A percentile compares a stretch with the other conserved stretches of the same genome.
Conservation (phyloP, 2,329 filamentous ascomycete genomes). For the Hypoxylon sp. region DNA sequence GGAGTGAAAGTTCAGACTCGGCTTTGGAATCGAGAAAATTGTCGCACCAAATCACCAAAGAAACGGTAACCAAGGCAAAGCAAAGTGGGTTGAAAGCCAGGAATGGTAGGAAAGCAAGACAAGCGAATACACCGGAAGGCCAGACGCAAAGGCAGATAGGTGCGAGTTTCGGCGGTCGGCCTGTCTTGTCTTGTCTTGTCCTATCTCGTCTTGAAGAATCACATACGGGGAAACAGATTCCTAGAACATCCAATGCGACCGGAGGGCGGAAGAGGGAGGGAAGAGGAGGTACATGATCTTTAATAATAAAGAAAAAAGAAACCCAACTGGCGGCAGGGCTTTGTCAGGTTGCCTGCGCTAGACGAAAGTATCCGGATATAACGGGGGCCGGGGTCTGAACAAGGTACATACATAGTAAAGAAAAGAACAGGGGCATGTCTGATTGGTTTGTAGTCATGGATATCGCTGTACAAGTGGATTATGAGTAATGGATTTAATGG, state of each 20-base stretch:
- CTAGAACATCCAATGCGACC: constrained; percentile 26
- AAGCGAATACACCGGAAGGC: constrained; percentile 3
- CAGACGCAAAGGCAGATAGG: constrained; percentile 6
- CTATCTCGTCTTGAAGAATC: constrained; percentile 23
- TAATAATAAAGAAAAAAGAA: constrained; percentile 21
- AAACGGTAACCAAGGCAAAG: background rate
- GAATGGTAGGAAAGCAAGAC: background rate
- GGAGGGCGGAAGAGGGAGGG: constrained; percentile 22
- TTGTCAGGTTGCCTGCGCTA: constrained; percentile 12
- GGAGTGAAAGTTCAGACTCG: too few relatives aligned
- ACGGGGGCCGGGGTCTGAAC: constrained; percentile 32
- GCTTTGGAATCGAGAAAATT: too few relatives aligned
- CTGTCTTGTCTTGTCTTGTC: constrained; percentile 10
- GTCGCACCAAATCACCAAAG: background rate
- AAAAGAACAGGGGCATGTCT: constrained; percentile 4
- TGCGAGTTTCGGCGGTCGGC: constrained; percentile 1
- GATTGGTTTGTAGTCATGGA: constrained; percentile 32
- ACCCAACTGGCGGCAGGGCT: constrained; percentile 7
- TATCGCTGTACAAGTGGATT: constrained; percentile 16
- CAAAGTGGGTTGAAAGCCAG: background rate
- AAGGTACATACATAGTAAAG: background rate
- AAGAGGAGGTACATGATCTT: constrained; percentile 33
- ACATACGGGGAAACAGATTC: constrained; percentile 28
- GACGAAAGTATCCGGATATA: constrained; percentile 34
- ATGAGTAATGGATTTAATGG: constrained; percentile 27